Evolutionary conservation across 768 basidiomycete genomes (phyloP), one percentile per base, ranked within the genome.

Genomic region (Albatrellus ellisii): DNA sequence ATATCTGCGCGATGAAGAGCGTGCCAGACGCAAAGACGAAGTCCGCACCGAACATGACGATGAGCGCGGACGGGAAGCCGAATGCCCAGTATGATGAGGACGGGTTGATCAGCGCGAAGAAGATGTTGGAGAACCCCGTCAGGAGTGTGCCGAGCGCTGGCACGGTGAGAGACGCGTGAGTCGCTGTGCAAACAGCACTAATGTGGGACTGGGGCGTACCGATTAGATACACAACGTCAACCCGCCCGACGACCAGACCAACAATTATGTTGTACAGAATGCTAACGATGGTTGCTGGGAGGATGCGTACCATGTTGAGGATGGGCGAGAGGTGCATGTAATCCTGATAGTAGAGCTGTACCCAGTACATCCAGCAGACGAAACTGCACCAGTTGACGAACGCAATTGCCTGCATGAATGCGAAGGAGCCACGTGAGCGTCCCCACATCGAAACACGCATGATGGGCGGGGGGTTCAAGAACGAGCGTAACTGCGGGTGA

Each of bases 11-110:
- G 32, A 85, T 71, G 50, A 80, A 88, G 12, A 88, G 60, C 4
- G 79, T 80, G 2, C 85, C 86, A 0, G 75, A 61, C 0, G 85
- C 63, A 52, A 75, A 87, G 2, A 82, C 74, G 47, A 88, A 83
- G 52, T 88, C 86, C 1, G 75, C 82, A 15, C 86, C 86, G 36
- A 84, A 67, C 11, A 86, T 84, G 17, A 71, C 60, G 34, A 80
- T 44, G 29, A 73, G 59, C 0, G 80, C 69, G 1, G 77, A 70
- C 0, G 83, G 80, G 58, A 88, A 88, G 4, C 73, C 76, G 44
- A 68, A 80, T 1, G 78, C 79, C 86, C 85, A 88, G 50, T 77
- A 88, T 1, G 75, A 59, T 6, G 62, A 62, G 0, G 56, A 46
- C 0, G 79, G 70, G 20, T 71, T 48, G 47, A 86, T 80, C 2